Evolutionary conservation across 345 rosid genomes (phyloP), one percentile per base, ranked within the genome.

Genomic region (Gossypium ekmanianum): DNA sequence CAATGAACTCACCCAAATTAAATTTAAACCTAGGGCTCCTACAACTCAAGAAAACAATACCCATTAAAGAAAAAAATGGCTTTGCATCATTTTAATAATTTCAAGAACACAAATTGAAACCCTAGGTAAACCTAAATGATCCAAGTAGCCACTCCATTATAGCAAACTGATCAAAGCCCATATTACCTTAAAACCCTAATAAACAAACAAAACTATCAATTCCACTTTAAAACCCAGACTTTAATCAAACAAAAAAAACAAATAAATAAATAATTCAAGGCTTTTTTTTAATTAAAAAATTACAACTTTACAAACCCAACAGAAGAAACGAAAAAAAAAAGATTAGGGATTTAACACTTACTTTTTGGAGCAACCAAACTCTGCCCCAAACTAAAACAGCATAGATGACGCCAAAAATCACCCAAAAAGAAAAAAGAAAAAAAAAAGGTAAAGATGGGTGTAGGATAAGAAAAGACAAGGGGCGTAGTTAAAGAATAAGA

Each of bases 331-430:
- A 51, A 69, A 27, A 16, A 1, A 73, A 26, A 73, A 17, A 12
- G 18, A 56, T 27, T 74, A 48, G 69, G 69, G 69, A 61, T 74
- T 27, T 62, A n/a, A 47, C 11, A 74, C 76, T 61, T 61, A 61
- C 76, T n/a, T 61, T 34, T 43, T 34, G 57, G 50, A 74, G 68
- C 68, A 27, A 61, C 55, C 47, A 61, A 73, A 62, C 48, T 61
- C 54, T n/a, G 43, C 76, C 26, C 59, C 55, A 61, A 74, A 74
- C 68, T 48, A 74, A 5, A 43, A 61, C 17, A 27, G 26, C 69
- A 47, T 50, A 61, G 44, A 44, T n/a, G 58, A 57, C 4, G 66
- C 43, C 64, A 57, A 44, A 71, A 41, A 20, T 3, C 9, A 3
- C 22, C 61, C 17, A 11, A 39, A 41, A 54, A 11, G 1, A 29